phyloP scores from a whole-genome alignment of 2,329 filamentous ascomycete genomes.

The Aspergillus oerlinghausenensis region DNA sequence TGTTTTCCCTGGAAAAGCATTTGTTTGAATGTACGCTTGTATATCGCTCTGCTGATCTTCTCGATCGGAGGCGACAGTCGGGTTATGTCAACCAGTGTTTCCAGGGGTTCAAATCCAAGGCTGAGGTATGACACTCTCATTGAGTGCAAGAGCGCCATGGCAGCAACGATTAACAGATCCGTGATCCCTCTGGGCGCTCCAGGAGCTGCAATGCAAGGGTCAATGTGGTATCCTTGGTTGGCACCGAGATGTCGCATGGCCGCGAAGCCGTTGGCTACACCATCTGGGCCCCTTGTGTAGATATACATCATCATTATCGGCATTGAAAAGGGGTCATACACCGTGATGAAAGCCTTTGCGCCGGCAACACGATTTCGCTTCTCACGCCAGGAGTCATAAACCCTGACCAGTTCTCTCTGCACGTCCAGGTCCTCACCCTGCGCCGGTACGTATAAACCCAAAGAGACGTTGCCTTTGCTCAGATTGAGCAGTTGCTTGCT shows the following conservation, averaged over 20 bases:
- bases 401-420: conserved; percentile 27
- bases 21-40: background rate
- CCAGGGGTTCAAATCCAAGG: background rate
- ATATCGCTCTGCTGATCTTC: background rate
- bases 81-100: background rate
- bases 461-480: conserved; percentile 28
- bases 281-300: background rate
- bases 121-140: background rate
- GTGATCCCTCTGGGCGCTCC: background rate
- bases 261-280: background rate
- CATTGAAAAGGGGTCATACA: conserved; percentile 28
- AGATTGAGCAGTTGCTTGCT: conserved; percentile 35
- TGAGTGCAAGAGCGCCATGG: background rate
- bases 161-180: background rate
- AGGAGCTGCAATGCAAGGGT: background rate
- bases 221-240: background rate
- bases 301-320: background rate
- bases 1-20: background rate
- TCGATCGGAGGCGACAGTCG: background rate
- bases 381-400: conserved; percentile 38
- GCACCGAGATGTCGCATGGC: background rate
- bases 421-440: conserved; percentile 26
- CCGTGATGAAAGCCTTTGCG: conserved; percentile 37
- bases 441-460: conserved; percentile 34
- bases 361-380: conserved; percentile 27